phyloP scores from a whole-genome alignment of 805 yeast species.

The Teunomyces barrocoloradensis region DNA sequence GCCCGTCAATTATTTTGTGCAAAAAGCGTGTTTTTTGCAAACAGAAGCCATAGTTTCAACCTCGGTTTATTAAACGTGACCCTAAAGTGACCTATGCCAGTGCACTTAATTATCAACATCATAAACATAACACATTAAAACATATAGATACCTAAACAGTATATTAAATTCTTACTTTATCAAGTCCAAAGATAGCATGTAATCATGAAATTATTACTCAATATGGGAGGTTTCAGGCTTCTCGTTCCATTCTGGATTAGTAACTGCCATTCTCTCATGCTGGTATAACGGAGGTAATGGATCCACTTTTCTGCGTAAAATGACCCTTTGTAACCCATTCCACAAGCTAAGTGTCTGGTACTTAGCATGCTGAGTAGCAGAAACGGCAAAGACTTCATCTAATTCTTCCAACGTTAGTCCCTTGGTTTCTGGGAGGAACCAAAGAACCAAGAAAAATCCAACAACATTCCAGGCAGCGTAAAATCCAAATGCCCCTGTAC shows the following conservation, averaged over 20 bases:
- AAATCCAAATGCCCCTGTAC: slow-evolving; percentile 87
- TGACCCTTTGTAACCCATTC: slow-evolving; percentile 44
- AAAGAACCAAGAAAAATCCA: slow-evolving; percentile 67
- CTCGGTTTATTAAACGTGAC: not conserved
- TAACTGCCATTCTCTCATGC: slow-evolving; percentile 58
- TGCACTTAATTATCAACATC: not conserved
- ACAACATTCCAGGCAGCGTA: slow-evolving; percentile 82
- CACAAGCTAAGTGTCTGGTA: slow-evolving; percentile 31
- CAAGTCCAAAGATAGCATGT: not conserved
- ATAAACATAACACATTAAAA: not conserved
- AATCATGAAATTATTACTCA: slow-evolving; percentile 25
- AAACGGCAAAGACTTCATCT: slow-evolving; percentile 68
- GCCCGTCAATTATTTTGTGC: too few relatives aligned
- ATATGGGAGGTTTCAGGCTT: slow-evolving; percentile 53
- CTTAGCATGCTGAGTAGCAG: slow-evolving; percentile 52
- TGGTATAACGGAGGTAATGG: slow-evolving; percentile 57
- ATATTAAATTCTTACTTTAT: not conserved
- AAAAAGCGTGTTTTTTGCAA: too few relatives aligned
- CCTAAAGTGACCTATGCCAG: not conserved
- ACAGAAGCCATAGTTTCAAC: too few relatives aligned
- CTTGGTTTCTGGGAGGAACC: slow-evolving; percentile 72
- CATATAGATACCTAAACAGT: not conserved
- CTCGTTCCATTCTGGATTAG: slow-evolving; percentile 61
- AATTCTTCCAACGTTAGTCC: slow-evolving; percentile 72
- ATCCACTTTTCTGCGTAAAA: slow-evolving; percentile 45